Conservation (phyloP, 169 alveolate genomes). For the Cryptosporidium sp. region DNA sequence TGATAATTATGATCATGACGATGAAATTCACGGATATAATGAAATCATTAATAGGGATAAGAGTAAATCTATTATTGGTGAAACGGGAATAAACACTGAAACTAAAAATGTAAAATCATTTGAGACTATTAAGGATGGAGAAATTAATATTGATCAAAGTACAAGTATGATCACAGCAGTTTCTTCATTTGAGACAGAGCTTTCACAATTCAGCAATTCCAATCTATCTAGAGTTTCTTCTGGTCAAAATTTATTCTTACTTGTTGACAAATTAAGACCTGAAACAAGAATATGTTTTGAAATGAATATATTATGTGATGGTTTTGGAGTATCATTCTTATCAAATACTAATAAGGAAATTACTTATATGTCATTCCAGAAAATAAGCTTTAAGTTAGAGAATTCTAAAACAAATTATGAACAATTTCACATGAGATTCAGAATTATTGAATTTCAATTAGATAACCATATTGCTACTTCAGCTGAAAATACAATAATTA, state of each 20-base stretch:
- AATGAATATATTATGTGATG: constrained; percentile 28
- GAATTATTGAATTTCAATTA: constrained; percentile 45
- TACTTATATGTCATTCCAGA: constrained; percentile 53
- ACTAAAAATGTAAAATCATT: not conserved
- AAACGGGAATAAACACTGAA: not conserved
- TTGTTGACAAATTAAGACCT: constrained; percentile 9
- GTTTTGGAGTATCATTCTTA: constrained; percentile 46
- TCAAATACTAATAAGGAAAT: constrained; percentile 36
- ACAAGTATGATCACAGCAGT: not conserved
- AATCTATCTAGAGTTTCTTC: constrained; percentile 34
- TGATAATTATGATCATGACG: not conserved
- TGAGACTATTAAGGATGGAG: not conserved
- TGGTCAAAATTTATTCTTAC: constrained; percentile 14
- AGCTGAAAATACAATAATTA: constrained; percentile 52
- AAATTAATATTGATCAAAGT: not conserved
- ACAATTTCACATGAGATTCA: constrained; percentile 39
- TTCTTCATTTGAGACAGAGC: constrained; percentile 45
- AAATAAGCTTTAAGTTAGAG: constrained; percentile 5
- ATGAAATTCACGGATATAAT: not conserved
- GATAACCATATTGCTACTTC: constrained; percentile 49
- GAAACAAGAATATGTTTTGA: constrained; percentile 48
- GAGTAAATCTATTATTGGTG: not conserved
- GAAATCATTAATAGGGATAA: not conserved
- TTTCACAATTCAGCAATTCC: constrained; percentile 47
- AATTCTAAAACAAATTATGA: constrained; percentile 5